Percentiles rank a stretch among this genome's conserved stretches.
Conservation (phyloP, 148 eudicot species). For the Camellia japonica region DNA sequence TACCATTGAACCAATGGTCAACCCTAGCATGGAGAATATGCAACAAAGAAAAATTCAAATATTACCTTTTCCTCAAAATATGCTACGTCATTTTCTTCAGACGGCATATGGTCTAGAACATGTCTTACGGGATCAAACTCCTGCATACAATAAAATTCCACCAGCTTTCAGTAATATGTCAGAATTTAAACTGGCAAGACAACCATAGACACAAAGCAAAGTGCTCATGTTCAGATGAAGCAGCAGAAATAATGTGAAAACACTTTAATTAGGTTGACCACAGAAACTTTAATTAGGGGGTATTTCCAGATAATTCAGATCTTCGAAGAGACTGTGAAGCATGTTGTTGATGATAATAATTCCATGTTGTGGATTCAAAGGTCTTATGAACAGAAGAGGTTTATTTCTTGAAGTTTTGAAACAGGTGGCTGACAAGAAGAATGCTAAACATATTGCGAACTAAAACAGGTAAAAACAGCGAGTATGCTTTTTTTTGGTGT, state of each 20-base stretch:
- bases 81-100: conserved; percentile 68
- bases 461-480: no score
- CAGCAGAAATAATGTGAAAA: neutral
- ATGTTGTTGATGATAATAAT: no score
- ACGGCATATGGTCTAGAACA: conserved; percentile 58
- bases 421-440: no score
- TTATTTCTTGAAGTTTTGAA: no score
- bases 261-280: neutral
- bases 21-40: neutral
- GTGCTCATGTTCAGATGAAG: neutral
- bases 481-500: neutral
- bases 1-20: no score
- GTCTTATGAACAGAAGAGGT: no score
- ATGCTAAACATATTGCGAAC: no score
- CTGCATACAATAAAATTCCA: conserved; percentile 32
- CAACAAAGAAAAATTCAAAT: neutral
- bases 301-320: no score
- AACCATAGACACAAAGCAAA: neutral
- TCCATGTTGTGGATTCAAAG: no score
- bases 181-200: conserved; percentile 3
- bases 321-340: neutral
- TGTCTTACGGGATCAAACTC: conserved; percentile 83
- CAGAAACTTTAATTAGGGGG: neutral
- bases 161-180: conserved; percentile 10
- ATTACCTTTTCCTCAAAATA: conserved; percentile 80